These are phyloP conservation scores for Penicillium sp. DNA, from an alignment of 2,329 filamentous ascomycete genomes.

Conservation along the genomic window DNA sequence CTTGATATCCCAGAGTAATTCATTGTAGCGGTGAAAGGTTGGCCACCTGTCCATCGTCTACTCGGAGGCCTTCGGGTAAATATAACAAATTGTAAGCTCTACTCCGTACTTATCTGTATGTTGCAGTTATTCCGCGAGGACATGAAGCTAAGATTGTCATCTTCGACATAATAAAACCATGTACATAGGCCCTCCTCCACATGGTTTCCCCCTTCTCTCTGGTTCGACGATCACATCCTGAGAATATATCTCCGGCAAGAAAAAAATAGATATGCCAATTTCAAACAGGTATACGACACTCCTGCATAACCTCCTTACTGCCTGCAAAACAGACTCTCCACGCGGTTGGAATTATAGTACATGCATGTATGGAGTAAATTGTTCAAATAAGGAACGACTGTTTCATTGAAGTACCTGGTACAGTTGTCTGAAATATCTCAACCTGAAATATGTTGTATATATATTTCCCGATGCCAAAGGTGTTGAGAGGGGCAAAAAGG, in stretches of 20 bases:
- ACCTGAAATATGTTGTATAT: background rate
- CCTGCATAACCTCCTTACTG: slow-evolving; percentile 4
- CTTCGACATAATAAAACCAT: background rate
- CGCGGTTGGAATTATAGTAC: slow-evolving; percentile 1
- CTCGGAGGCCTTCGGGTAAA: background rate
- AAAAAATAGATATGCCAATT: background rate
- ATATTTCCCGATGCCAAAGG: background rate
- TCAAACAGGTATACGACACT: background rate
- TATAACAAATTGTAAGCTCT: background rate
- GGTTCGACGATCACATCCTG: slow-evolving; percentile 7
- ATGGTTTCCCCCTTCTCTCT: background rate
- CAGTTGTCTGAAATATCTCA: background rate
- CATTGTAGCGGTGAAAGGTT: slow-evolving; percentile 20
- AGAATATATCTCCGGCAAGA: background rate
- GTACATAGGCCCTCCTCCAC: background rate
- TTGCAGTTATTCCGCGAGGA: background rate
- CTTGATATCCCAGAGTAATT: slow-evolving; percentile 6
- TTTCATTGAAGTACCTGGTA: too few species aligned
- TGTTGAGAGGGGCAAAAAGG: background rate
- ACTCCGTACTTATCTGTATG: background rate
- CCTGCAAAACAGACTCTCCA: slow-evolving; percentile 9
- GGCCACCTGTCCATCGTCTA: slow-evolving; percentile 3
- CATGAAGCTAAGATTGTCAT: background rate
- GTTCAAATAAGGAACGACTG: background rate
- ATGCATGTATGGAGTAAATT: background rate